These are phyloP conservation scores for Saturnispora serradocipensis DNA, from an alignment of 805 yeast genomes.

Conservation along the genomic window DNA sequence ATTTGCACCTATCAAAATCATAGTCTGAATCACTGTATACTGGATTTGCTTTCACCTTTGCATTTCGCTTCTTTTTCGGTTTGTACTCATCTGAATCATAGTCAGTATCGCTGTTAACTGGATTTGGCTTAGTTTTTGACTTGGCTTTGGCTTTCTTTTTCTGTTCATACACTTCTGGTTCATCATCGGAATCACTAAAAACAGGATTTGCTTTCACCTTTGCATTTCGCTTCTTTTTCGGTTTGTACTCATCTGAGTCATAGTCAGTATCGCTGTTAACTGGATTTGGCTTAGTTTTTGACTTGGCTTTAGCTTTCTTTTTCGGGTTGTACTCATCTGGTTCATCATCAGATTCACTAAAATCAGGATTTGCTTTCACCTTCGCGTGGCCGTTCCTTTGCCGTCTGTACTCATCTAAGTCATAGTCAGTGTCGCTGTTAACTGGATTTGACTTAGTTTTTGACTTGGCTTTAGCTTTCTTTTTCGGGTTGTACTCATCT, in stretches of 20 bases:
- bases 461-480: background rate
- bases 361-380: background rate
- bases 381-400: background rate
- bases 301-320: background rate
- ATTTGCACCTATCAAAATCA: background rate
- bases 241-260: background rate
- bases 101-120: conserved; percentile 1
- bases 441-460: background rate
- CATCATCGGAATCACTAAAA: background rate
- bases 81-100: background rate
- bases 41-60: background rate
- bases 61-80: background rate
- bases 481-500: background rate
- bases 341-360: background rate
- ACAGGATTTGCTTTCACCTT: background rate
- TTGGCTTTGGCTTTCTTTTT: background rate
- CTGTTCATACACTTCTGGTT: background rate
- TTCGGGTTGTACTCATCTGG: background rate
- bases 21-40: background rate
- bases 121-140: background rate
- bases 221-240: background rate
- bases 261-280: background rate
- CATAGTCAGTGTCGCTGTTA: background rate
- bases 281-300: background rate
- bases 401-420: background rate